These are phyloP conservation scores for Stygiomarasmius scandens DNA, from an alignment of 1,284 basidiomycete species.

Conservation along the genomic window DNA sequence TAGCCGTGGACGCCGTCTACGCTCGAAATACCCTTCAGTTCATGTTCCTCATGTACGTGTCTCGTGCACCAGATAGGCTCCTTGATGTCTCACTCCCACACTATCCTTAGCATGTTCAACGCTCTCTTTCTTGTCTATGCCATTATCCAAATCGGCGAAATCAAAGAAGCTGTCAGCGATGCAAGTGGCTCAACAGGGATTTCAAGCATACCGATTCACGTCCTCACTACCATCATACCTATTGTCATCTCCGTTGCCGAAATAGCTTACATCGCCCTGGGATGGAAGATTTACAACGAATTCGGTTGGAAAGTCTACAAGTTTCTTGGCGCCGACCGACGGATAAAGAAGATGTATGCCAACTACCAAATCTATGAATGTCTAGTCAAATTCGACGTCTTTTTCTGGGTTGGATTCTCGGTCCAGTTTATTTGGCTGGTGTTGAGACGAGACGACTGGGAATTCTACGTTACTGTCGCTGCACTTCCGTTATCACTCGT, in stretches of 20 bases:
- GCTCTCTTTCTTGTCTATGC: slow-evolving; percentile 83
- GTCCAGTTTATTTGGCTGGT: slow-evolving; percentile 88
- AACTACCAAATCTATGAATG: slow-evolving; percentile 90
- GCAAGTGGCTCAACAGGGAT: slow-evolving; percentile 39
- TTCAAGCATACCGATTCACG: slow-evolving; percentile 68
- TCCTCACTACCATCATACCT: slow-evolving; percentile 80
- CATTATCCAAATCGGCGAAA: slow-evolving; percentile 81
- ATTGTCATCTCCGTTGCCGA: slow-evolving; percentile 77
- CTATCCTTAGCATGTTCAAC: slow-evolving; percentile 73
- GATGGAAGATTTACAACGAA: slow-evolving; percentile 85
- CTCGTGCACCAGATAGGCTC: slow-evolving; percentile 17
- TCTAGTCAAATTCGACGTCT: slow-evolving; percentile 88
- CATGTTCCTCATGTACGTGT: slow-evolving; percentile 69
- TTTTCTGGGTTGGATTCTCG: slow-evolving; percentile 89
- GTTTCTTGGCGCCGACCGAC: slow-evolving; percentile 84
- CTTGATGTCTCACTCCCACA: slow-evolving; percentile 4
- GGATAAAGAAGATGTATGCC: slow-evolving; percentile 86
- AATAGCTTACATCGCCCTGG: slow-evolving; percentile 75
- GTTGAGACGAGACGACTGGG: slow-evolving; percentile 72
- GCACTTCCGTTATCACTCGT: slow-evolving; percentile 84
- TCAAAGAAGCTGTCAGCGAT: slow-evolving; percentile 52
- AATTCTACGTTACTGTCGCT: slow-evolving; percentile 86
- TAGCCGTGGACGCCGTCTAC: slow-evolving; percentile 88
- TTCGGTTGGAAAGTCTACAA: slow-evolving; percentile 93
- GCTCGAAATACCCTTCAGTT: slow-evolving; percentile 91